phyloP scores from a whole-genome alignment of 1,284 basidiomycete species.

The Apiotrichum veenhuisii region DNA sequence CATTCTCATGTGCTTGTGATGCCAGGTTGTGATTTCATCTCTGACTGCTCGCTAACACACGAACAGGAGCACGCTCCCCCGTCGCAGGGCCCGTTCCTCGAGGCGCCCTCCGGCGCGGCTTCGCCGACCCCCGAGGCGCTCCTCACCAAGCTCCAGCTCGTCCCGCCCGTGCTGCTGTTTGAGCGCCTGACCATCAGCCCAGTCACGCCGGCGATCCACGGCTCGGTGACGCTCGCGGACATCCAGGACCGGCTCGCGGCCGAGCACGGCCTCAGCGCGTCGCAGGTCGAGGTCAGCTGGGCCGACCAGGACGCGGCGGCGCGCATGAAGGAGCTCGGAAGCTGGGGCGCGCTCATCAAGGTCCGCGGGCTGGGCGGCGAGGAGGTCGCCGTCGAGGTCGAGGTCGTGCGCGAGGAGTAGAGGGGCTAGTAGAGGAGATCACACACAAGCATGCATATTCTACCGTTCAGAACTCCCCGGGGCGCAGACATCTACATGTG shows the following conservation, averaged over 20 bases:
- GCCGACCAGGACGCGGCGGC: slow-evolving; percentile 19
- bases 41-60: too few relatives aligned
- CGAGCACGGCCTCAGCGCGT: slow-evolving; percentile 18
- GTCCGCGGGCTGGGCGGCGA: slow-evolving; percentile 28
- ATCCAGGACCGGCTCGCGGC: slow-evolving; percentile 24
- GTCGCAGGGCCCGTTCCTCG: neutral
- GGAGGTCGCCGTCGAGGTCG: slow-evolving; percentile 20
- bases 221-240: slow-evolving; percentile 38
- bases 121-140: slow-evolving; percentile 18
- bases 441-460: slow-evolving; percentile 7
- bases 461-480: slow-evolving; percentile 2
- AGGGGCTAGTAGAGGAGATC: neutral
- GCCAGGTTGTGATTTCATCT: too few relatives aligned
- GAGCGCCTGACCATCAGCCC: slow-evolving; percentile 30
- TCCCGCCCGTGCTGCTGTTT: slow-evolving; percentile 30
- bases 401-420: slow-evolving; percentile 14
- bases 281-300: slow-evolving; percentile 32
- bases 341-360: slow-evolving; percentile 21
- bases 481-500: too few relatives aligned
- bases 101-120: neutral
- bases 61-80: neutral
- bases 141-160: slow-evolving; percentile 23
- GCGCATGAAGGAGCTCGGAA: slow-evolving; percentile 38
- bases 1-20: too few relatives aligned
- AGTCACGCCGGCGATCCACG: slow-evolving; percentile 30